Base-by-base conservation (phyloP, 331 rosid species). In the Saraca asoca region DNA sequence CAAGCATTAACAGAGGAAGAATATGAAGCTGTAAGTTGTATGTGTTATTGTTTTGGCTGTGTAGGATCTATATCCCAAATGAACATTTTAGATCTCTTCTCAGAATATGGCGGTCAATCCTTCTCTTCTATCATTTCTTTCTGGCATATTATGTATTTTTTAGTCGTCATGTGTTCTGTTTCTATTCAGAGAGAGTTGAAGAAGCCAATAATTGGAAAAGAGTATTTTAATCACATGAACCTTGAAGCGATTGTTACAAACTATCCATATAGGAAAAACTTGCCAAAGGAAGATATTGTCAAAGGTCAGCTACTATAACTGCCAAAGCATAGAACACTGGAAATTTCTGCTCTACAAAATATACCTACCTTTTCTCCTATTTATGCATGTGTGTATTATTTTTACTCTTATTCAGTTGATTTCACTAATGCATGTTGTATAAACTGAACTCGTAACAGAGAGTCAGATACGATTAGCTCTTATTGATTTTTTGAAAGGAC, bases 401-500 rank as follows among this genome's bases (percentile, higher is more conserved):
- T n/a, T 55, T 18, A 60, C 41, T 39, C 18, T 61, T 62, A 35
- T 54, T 64, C 20, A 46, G 54, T 68, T 58, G 51, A 69, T 45
- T 66, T 56, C 58, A 34, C 75, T 82, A 24, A 82, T 55, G 9
- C 51, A 71, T 70, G 69, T 65, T 80, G 49, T 76, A 24, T 60
- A 33, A 46, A 62, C 50, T 81, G 53, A 75, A 78, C 82, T 70
- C 65, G 49, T 77, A 43, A 67, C 93, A 94, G 99, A 94, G 80
- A 80, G 82, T 80, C 96, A 86, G 85, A 75, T 79, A 70, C 84
- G 99, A 19, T 60, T 85, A 75, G 99, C 99, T 66, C 89, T 94
- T 69, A 79, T 94, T 82, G 99, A 94, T 81, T 94, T 94, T 74
- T 74, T 94, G 73, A 86, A 80, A 85, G 99, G 99, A 43, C 96